Evolutionary conservation across 2,329 filamentous ascomycete genomes (phyloP).

Genomic region (Trichoderma afroharzianum): DNA sequence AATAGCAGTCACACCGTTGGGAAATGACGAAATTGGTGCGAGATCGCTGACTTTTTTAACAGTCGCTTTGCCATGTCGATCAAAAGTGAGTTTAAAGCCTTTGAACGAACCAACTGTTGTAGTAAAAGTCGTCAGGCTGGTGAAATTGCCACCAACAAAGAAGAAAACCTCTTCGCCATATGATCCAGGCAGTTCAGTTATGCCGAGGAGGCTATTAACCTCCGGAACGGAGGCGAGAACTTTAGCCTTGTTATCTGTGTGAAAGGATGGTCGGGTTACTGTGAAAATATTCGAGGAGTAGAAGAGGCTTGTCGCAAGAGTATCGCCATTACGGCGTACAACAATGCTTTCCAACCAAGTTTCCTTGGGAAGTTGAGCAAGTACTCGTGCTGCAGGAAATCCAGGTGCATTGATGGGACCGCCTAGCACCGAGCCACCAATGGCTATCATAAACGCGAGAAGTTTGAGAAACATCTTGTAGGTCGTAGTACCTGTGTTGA

Average conservation of each 20-base stretch:
- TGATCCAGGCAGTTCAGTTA: neutral
- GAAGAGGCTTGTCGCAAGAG: neutral
- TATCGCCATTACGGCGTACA: neutral
- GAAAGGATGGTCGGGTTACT: neutral
- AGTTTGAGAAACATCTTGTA: neutral
- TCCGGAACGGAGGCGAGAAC: neutral
- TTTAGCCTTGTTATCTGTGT: neutral
- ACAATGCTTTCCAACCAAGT: neutral
- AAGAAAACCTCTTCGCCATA: neutral
- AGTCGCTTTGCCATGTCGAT: neutral
- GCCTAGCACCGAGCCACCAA: neutral
- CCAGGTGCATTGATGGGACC: neutral
- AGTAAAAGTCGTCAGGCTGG: neutral
- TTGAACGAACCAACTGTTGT: neutral
- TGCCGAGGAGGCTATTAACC: neutral
- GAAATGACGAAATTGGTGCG: neutral
- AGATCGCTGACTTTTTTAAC: neutral
- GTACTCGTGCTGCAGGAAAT: neutral
- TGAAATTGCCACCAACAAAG: neutral
- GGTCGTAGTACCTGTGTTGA: neutral
- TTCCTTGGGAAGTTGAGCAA: neutral
- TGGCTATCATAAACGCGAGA: neutral
- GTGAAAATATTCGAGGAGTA: neutral
- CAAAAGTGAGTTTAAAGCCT: neutral
- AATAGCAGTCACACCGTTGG: neutral